Base-by-base conservation (phyloP, 768 basidiomycete species). In the Tylopilus balloui region DNA sequence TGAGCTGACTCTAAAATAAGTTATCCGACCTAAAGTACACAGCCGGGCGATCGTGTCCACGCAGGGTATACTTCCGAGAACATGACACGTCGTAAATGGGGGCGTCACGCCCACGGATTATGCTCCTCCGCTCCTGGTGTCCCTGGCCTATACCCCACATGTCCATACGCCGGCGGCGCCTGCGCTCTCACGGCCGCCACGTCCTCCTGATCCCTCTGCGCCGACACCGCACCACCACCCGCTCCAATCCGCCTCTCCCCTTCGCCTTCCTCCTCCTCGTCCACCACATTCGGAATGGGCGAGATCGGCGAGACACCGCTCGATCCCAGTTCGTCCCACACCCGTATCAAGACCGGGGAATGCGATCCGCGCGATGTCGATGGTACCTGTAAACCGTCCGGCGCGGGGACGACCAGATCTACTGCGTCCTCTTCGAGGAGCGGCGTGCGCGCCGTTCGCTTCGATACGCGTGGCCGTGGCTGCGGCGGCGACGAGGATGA, bases 321-420 rank as follows among this genome's bases (percentile, higher is more conserved):
- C 15, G 52, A 19, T 6, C 27, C 17, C 15, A 24, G n/a, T 10
- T 55, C 52, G 17, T 61, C 58, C 67, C 67, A 67, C 10, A 67
- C 50, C 19, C 67, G 53, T 41, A 62, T 61, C 24, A 69, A 23
- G 17, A 21, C 48, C 3, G 58, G 57, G 6, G 55, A 64, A 46
- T 55, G 56, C 0, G 27, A 27, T 12, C 47, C 47, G n/a, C 47
- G 47, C 14, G 61, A 57, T 4, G 47, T 45, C 15, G 61, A 44
- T 1, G 60, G 60, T 12, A 57, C 54, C 4, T 47, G 53, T 13
- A 59, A 27, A 14, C 38, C 35, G 8, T 66, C 58, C 13, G 43
- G 36, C 7, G 54, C 54, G 6, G 64, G 19, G 0, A 94, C 81
- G 5, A 97, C 78, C 15, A 99, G 73, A 60, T 99, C 95, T 2